Conservation (phyloP, 768 basidiomycete genomes). For the Leccinum broughii region DNA sequence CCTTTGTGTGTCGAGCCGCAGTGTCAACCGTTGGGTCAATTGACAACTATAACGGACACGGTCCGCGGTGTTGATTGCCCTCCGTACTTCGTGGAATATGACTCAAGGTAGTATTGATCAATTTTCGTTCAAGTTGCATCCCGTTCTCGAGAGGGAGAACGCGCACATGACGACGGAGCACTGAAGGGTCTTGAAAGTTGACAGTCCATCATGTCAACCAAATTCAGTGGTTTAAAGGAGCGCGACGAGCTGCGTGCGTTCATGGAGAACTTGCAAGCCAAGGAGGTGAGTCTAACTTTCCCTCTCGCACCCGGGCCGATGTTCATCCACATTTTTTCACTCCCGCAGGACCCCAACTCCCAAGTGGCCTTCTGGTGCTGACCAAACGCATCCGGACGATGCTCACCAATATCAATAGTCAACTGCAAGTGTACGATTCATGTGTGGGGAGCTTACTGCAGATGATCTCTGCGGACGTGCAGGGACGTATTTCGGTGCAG, state of each 20-base stretch:
- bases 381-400: slow-evolving; percentile 95
- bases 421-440: slow-evolving; percentile 88
- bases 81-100: too few relatives aligned
- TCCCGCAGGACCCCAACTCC: slow-evolving; percentile 47
- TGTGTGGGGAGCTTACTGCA: slow-evolving; percentile 39
- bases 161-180: slow-evolving; percentile 99
- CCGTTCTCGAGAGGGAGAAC: slow-evolving; percentile 48
- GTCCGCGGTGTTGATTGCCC: too few relatives aligned
- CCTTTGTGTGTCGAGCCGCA: too few relatives aligned
- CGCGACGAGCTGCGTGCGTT: slow-evolving; percentile 85
- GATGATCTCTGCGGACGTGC: slow-evolving; percentile 80
- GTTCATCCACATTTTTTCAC: neutral
- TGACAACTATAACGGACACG: too few relatives aligned
- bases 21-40: too few relatives aligned
- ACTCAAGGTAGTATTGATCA: neutral
- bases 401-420: slow-evolving; percentile 93
- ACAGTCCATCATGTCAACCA: slow-evolving; percentile 79
- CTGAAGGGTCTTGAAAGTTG: slow-evolving; percentile 70
- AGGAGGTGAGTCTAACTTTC: slow-evolving; percentile 55
- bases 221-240: slow-evolving; percentile 94
- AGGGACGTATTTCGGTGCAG: slow-evolving; percentile 85
- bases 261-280: slow-evolving; percentile 91
- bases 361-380: slow-evolving; percentile 73
- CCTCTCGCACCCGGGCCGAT: neutral
- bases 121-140: slow-evolving; percentile 43